Evolutionary conservation across 2,329 filamentous ascomycete species (phyloP), one percentile per base, ranked within the genome.

Genomic region (Chrysosphaeria jannelii): DNA sequence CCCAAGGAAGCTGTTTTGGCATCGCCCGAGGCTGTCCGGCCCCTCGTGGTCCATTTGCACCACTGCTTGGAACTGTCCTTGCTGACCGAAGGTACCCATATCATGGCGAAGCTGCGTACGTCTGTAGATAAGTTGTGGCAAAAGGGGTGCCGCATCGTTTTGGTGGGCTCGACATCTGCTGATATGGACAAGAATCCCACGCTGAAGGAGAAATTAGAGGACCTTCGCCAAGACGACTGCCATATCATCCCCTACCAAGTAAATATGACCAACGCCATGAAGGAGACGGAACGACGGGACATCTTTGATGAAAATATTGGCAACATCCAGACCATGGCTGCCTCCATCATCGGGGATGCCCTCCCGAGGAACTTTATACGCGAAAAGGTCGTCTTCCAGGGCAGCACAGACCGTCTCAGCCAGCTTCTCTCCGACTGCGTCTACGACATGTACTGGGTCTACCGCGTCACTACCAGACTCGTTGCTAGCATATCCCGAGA

Each of bases 61-160:
- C 75, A 93, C 39, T 71, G 76, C 35, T 63, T 71, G 25, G 74
- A 88, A 31, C 51, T 97, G 6, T 61, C 56, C 34, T 57, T 58
- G 36, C 66, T 70, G 1, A 41, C 56, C 5, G 63, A 75, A 27
- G 75, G 76, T 8, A 51, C 58, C 2, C 53, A 57, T 12, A 57
- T 93, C 15, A 45, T 91, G 6, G 47, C 52, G 19, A 62, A 67
- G 28, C 46, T 97, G 8, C 63, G 72, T 25, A 55, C 59, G 22
- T 50, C 70, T 5, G 60, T 89, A 13, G 67, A 79, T 34, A 57
- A 59, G 28, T 55, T 67, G 27, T 70, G 79, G 50, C 53, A 56
- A 25, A 53, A 60, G 19, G 78, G 78, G 4, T 57, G 65, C 32
- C 59, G 58, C 28, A 56, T 90, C 24, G 55, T 79, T 26, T 53